A percentile compares a stretch with the other conserved stretches of the same genome.
Conservation (phyloP, 2,329 filamentous ascomycete species). For the Colletotrichum chlorophyti region DNA sequence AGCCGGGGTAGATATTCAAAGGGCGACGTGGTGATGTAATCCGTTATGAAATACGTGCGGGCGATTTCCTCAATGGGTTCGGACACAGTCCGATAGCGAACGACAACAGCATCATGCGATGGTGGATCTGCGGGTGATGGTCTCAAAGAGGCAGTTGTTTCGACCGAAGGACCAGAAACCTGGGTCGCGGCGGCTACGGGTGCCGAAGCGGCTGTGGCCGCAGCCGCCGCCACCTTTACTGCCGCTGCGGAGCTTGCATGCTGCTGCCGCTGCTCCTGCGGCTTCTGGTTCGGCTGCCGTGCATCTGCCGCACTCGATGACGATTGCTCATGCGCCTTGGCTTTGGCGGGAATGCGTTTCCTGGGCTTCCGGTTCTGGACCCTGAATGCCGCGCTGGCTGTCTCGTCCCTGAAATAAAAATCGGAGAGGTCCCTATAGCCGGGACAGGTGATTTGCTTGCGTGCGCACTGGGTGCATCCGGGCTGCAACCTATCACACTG, state of each 20-base stretch:
- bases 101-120: not conserved
- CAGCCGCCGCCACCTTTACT: not conserved
- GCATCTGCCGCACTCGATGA: not conserved
- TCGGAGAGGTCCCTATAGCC: slow-evolving; percentile 35
- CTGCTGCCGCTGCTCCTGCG: not conserved
- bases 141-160: not conserved
- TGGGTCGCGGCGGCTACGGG: not conserved
- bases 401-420: slow-evolving; percentile 36
- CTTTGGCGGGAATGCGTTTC: slow-evolving; percentile 12
- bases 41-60: slow-evolving; percentile 34
- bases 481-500: slow-evolving; percentile 35
- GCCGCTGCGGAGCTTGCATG: not conserved
- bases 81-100: slow-evolving; percentile 12
- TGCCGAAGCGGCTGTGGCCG: not conserved
- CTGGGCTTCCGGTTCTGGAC: slow-evolving; percentile 16
- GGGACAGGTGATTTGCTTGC: slow-evolving; percentile 33
- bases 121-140: slow-evolving; percentile 1
- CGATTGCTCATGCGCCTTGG: not conserved
- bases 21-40: slow-evolving; percentile 34
- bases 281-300: not conserved
- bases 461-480: slow-evolving; percentile 36
- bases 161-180: not conserved
- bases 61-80: slow-evolving; percentile 24
- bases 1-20: slow-evolving; percentile 35
- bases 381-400: slow-evolving; percentile 31